Percentiles rank a stretch among this genome's conserved stretches.
Conservation (phyloP, 495 filamentous ascomycete genomes). For the Margaritispora aquatica region DNA sequence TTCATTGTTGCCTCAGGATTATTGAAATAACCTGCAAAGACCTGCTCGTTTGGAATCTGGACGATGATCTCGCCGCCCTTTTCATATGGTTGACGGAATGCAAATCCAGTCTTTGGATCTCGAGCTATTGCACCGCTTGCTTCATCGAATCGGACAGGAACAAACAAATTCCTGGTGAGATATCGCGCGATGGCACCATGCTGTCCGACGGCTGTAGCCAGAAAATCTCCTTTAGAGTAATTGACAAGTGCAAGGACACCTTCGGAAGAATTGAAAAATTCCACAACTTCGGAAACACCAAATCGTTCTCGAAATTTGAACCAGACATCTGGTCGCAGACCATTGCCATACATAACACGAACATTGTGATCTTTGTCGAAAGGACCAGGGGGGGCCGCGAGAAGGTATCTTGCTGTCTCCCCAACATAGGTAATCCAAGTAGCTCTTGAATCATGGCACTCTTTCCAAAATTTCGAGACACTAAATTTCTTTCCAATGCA, state of each 20-base stretch:
- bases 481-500: conserved; percentile 68
- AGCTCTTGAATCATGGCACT: conserved; percentile 59
- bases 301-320: conserved; percentile 59
- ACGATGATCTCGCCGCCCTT: conserved; percentile 74
- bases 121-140: conserved; percentile 58
- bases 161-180: conserved; percentile 41
- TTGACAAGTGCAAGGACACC: conserved; percentile 56
- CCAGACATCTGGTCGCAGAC: conserved; percentile 75
- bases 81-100: conserved; percentile 52
- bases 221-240: conserved; percentile 52
- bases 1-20: conserved; percentile 60
- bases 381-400: conserved; percentile 58
- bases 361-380: conserved; percentile 61
- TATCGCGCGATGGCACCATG: conserved; percentile 56
- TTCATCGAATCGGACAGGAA: conserved; percentile 64
- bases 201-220: conserved; percentile 60
- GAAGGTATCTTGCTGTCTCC: conserved; percentile 70
- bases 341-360: conserved; percentile 68
- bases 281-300: conserved; percentile 48
- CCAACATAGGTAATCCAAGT: conserved; percentile 80
- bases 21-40: conserved; percentile 65
- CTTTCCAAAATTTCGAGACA: conserved; percentile 66
- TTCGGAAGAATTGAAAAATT: conserved; percentile 65
- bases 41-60: conserved; percentile 47
- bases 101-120: conserved; percentile 62